Evolutionary conservation across 2,329 filamentous ascomycete genomes (phyloP).

Genomic region (Mariannaea sp.): DNA sequence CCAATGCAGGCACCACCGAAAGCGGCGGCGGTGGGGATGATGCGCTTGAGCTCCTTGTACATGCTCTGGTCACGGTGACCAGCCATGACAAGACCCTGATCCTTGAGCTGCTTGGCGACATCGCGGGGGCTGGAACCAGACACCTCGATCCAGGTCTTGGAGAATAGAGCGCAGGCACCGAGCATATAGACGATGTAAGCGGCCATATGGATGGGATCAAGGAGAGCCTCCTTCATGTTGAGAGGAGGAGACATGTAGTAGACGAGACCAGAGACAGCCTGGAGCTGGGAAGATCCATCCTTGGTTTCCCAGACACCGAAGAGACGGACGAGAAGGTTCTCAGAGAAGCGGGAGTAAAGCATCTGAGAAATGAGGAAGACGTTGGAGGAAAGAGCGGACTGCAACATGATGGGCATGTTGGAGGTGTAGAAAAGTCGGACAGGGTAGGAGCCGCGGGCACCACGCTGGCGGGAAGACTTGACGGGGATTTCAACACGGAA

Average conservation of each 20-base stretch:
- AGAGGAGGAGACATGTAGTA: constrained; percentile 99
- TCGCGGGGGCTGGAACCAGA: constrained; percentile 97
- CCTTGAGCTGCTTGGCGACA: constrained; percentile 99
- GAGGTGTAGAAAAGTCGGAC: constrained; percentile 99
- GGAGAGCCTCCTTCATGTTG: constrained; percentile 94
- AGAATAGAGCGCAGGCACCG: constrained; percentile 95
- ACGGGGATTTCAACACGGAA: constrained; percentile 99
- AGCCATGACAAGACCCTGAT: constrained; percentile 98
- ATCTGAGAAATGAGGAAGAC: constrained; percentile 99
- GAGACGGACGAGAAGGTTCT: constrained; percentile 97
- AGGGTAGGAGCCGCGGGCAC: constrained; percentile 96
- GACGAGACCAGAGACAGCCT: constrained; percentile 88
- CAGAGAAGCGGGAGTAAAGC: constrained; percentile 98
- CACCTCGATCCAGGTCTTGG: constrained; percentile 99
- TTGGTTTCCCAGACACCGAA: constrained; percentile 98
- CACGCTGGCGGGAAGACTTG: constrained; percentile 98
- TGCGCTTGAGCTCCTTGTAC: constrained; percentile 99
- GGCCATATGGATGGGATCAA: constrained; percentile 95
- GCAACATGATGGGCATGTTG: constrained; percentile 99
- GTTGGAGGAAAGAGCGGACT: constrained; percentile 98
- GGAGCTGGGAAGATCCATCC: constrained; percentile 94
- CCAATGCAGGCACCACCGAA: constrained; percentile 99
- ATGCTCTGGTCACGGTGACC: constrained; percentile 99
- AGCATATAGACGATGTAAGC: constrained; percentile 99
- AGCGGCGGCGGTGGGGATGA: constrained; percentile 96